phyloP scores from a whole-genome alignment of 768 basidiomycete species.

The Trametes elegans region DNA sequence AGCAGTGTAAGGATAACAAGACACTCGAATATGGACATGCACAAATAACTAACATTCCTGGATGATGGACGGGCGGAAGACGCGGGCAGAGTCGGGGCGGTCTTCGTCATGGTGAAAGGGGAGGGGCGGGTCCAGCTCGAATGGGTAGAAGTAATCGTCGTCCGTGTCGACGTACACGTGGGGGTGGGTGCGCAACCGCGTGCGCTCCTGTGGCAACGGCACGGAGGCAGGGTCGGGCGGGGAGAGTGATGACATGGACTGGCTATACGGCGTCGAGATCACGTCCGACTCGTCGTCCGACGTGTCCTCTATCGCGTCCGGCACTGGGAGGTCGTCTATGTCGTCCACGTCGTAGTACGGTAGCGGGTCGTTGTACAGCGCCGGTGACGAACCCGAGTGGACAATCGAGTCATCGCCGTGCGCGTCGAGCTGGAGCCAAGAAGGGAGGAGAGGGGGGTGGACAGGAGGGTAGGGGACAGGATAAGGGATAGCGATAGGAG shows the following conservation, averaged over 20 bases:
- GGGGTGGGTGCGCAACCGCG: slow-evolving; percentile 42
- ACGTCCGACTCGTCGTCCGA: slow-evolving; percentile 85
- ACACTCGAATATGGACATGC: slow-evolving; percentile 12
- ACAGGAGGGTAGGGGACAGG: slow-evolving; percentile 67
- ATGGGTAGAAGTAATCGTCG: slow-evolving; percentile 60
- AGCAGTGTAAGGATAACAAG: slow-evolving; percentile 16
- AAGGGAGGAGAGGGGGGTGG: slow-evolving; percentile 54
- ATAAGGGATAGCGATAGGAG: slow-evolving; percentile 50
- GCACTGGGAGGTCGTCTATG: slow-evolving; percentile 66
- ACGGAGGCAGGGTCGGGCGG: slow-evolving; percentile 50
- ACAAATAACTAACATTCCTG: slow-evolving; percentile 59
- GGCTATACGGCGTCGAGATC: slow-evolving; percentile 59
- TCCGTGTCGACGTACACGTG: slow-evolving; percentile 63
- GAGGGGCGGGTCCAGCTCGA: slow-evolving; percentile 72
- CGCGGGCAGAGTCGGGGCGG: slow-evolving; percentile 39
- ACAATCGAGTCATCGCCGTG: slow-evolving; percentile 41
- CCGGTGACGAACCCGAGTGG: slow-evolving; percentile 20
- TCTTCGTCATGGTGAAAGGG: slow-evolving; percentile 63
- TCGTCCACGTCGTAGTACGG: slow-evolving; percentile 65
- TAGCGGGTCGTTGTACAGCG: slow-evolving; percentile 50
- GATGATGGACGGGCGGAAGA: slow-evolving; percentile 40
- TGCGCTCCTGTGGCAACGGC: slow-evolving; percentile 49
- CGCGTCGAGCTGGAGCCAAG: slow-evolving; percentile 47
- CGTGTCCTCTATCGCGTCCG: slow-evolving; percentile 80
- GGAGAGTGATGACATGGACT: slow-evolving; percentile 55